Conservation (phyloP, 768 basidiomycete species). For the Trametes elegans region DNA sequence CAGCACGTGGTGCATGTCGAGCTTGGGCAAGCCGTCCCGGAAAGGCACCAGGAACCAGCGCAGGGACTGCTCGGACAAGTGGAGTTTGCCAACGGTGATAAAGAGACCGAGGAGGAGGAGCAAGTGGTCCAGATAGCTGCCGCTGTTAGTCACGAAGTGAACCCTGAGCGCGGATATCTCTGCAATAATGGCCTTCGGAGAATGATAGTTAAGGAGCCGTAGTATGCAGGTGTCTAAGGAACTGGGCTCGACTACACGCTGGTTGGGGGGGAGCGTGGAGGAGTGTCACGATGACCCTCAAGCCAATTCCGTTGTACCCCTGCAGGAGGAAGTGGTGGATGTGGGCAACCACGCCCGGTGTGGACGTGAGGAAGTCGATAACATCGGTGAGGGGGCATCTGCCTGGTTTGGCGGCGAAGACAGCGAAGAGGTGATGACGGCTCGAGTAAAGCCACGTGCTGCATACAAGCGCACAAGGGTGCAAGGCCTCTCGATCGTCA, state of each 20-base stretch:
- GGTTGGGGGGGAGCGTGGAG: neutral
- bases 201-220: neutral
- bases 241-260: neutral
- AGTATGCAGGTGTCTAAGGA: neutral
- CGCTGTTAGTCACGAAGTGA: neutral
- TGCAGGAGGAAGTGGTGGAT: neutral
- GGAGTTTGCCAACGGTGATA: neutral
- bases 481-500: slow-evolving; percentile 4
- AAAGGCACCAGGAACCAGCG: neutral
- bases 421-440: slow-evolving; percentile 5
- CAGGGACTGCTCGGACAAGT: neutral
- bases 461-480: slow-evolving; percentile 3
- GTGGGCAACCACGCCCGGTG: neutral
- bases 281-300: neutral
- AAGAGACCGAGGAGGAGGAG: neutral
- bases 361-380: neutral
- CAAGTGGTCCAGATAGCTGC: neutral
- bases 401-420: neutral
- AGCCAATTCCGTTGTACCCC: neutral
- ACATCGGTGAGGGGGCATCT: neutral
- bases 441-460: slow-evolving; percentile 1
- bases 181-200: neutral
- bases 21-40: neutral
- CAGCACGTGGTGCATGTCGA: neutral
- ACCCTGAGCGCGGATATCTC: neutral